Conservation (phyloP, 495 filamentous ascomycete genomes). For the Corynascus novoguineensis region DNA sequence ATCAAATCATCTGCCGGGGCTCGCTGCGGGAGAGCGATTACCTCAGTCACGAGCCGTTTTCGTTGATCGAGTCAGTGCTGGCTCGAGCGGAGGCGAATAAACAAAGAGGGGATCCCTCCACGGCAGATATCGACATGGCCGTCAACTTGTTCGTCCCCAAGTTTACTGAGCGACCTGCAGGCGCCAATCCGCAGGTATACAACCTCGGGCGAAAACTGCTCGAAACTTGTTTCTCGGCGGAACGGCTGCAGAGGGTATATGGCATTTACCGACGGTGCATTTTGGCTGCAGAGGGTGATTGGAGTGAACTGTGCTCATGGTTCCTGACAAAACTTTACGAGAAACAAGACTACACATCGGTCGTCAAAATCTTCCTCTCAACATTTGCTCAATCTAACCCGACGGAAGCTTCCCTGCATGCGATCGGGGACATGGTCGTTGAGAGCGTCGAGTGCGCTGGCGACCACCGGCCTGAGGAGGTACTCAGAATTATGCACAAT, state of each 20-base stretch:
- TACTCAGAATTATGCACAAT: slow-evolving; percentile 27
- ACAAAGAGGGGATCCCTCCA: neutral
- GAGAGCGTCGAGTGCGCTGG: slow-evolving; percentile 26
- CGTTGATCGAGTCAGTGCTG: slow-evolving; percentile 32
- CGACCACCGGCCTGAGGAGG: slow-evolving; percentile 20
- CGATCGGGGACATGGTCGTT: slow-evolving; percentile 27
- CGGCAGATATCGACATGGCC: slow-evolving; percentile 23
- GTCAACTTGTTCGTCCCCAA: slow-evolving; percentile 32
- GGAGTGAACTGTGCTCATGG: slow-evolving; percentile 21
- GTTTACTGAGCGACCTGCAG: slow-evolving; percentile 26
- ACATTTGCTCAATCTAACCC: slow-evolving; percentile 29
- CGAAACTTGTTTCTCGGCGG: slow-evolving; percentile 17
- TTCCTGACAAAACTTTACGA: slow-evolving; percentile 27
- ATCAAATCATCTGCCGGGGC: slow-evolving; percentile 22
- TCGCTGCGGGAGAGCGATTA: slow-evolving; percentile 33
- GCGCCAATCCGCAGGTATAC: slow-evolving; percentile 13
- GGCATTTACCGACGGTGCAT: slow-evolving; percentile 32
- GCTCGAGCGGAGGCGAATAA: slow-evolving; percentile 6
- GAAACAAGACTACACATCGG: slow-evolving; percentile 26
- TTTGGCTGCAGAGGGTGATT: slow-evolving; percentile 3
- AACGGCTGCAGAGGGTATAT: slow-evolving; percentile 17
- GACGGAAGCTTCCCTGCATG: slow-evolving; percentile 11
- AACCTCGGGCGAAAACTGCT: slow-evolving; percentile 32
- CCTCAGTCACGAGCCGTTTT: slow-evolving; percentile 29
- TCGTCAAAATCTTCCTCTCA: slow-evolving; percentile 23